Evolutionary conservation across 2,329 filamentous ascomycete species (phyloP).

Genomic region (Atkinsonella texensis): DNA sequence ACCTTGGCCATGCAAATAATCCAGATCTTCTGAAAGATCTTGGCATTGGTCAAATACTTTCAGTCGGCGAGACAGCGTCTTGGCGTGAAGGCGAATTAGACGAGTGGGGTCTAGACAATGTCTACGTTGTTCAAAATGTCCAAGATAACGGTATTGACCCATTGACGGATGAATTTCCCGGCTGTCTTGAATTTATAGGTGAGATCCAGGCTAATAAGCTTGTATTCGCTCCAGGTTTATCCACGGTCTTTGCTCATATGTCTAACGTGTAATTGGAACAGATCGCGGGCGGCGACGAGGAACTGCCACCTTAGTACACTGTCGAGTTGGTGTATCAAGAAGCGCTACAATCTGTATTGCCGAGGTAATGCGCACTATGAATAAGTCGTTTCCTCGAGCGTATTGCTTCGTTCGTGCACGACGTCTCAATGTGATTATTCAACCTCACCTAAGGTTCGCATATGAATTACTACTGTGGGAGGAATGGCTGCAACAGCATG

Average conservation of each 20-base stretch:
- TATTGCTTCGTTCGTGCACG: slow-evolving; percentile 95
- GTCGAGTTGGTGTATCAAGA: slow-evolving; percentile 86
- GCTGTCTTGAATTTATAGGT: slow-evolving; percentile 90
- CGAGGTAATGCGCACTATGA: slow-evolving; percentile 81
- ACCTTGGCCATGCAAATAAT: slow-evolving; percentile 88
- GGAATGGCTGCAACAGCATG: slow-evolving; percentile 53
- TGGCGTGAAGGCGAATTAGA: slow-evolving; percentile 65
- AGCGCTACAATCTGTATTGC: slow-evolving; percentile 97
- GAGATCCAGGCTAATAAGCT: slow-evolving; percentile 8
- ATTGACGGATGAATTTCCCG: slow-evolving; percentile 70
- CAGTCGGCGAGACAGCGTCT: slow-evolving; percentile 76
- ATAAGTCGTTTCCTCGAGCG: slow-evolving; percentile 76
- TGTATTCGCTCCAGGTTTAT: not conserved
- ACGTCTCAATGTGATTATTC: slow-evolving; percentile 92
- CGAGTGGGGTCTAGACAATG: slow-evolving; percentile 64
- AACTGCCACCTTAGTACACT: slow-evolving; percentile 86
- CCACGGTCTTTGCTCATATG: not conserved
- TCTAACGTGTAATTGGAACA: slow-evolving; percentile 24
- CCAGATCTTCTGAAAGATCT: slow-evolving; percentile 67
- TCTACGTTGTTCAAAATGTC: slow-evolving; percentile 71
- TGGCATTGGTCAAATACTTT: slow-evolving; percentile 79
- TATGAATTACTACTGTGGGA: slow-evolving; percentile 97
- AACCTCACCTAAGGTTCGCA: slow-evolving; percentile 87
- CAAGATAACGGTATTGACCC: slow-evolving; percentile 97
- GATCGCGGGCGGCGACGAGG: slow-evolving; percentile 67